Percentiles rank a stretch among this genome's conserved stretches.
These are phyloP conservation scores for Isabelozyma pseudorhagii DNA, from an alignment of 805 yeast genomes.

Conservation along the genomic window DNA sequence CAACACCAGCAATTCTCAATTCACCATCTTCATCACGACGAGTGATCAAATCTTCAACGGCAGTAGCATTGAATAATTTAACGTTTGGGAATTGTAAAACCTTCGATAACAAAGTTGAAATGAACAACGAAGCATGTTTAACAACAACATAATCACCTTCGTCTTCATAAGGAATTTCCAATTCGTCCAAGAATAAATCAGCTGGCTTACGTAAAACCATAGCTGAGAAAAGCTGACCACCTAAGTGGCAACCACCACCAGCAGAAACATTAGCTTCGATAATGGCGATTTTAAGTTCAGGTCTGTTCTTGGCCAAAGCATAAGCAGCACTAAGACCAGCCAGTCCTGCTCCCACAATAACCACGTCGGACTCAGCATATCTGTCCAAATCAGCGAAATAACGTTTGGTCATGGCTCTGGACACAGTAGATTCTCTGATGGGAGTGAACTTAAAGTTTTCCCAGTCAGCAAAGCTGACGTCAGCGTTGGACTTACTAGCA, in stretches of 20 bases:
- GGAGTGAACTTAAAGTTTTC: conserved; percentile 65
- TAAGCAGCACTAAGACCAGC: conserved; percentile 78
- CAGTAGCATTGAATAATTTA: conserved; percentile 74
- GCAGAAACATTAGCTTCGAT: conserved; percentile 74
- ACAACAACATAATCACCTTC: conserved; percentile 80
- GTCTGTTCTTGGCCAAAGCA: conserved; percentile 67
- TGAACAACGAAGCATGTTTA: conserved; percentile 76
- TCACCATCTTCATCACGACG: conserved; percentile 60
- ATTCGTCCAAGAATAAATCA: conserved; percentile 60
- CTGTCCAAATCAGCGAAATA: conserved; percentile 71
- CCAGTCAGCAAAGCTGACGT: conserved; percentile 54
- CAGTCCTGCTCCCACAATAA: conserved; percentile 76
- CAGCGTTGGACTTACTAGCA: conserved; percentile 17
- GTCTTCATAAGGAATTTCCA: conserved; percentile 67
- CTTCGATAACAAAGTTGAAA: conserved; percentile 66
- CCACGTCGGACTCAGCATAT: conserved; percentile 71
- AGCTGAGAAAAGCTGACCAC: conserved; percentile 74
- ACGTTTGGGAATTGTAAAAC: conserved; percentile 71
- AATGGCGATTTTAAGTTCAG: conserved; percentile 70
- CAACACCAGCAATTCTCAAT: conserved; percentile 72
- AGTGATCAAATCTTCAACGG: conserved; percentile 77
- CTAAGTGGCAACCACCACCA: conserved; percentile 80
- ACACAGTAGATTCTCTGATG: conserved; percentile 73
- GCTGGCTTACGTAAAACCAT: conserved; percentile 82
- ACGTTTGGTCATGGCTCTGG: conserved; percentile 76